phyloP scores from a whole-genome alignment of 2,329 filamentous ascomycete species.

The Diplodia mutila region DNA sequence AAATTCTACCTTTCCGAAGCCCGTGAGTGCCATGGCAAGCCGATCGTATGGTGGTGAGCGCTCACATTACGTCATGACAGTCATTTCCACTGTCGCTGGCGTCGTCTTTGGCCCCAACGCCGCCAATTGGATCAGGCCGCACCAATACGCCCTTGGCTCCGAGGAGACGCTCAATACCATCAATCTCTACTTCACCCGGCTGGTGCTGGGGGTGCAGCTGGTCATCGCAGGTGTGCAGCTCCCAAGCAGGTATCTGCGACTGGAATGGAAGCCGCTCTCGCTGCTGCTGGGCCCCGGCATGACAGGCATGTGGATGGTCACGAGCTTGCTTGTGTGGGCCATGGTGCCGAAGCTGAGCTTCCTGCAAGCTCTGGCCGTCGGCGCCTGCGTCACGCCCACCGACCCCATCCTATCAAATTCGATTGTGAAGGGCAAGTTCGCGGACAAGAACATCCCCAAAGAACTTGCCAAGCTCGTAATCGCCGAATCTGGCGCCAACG shows the following conservation, averaged over 20 bases:
- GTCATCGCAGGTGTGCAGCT: conserved; percentile 87
- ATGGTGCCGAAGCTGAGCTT: conserved; percentile 73
- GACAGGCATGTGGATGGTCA: conserved; percentile 83
- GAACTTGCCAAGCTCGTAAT: conserved; percentile 71
- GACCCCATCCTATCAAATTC: conserved; percentile 87
- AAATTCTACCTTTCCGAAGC: conserved; percentile 90
- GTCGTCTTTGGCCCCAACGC: conserved; percentile 78
- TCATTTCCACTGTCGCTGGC: conserved; percentile 82
- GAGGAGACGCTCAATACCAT: conserved; percentile 67
- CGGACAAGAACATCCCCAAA: conserved; percentile 84
- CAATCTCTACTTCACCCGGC: conserved; percentile 81
- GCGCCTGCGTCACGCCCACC: conserved; percentile 87
- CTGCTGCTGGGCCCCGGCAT: conserved; percentile 83
- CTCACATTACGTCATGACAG: conserved; percentile 47
- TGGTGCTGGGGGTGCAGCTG: conserved; percentile 88
- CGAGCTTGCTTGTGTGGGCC: conserved; percentile 77
- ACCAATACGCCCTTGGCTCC: conserved; percentile 68
- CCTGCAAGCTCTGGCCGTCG: conserved; percentile 77
- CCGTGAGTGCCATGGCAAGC: conserved; percentile 57
- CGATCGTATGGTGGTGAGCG: background rate
- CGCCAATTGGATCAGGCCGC: conserved; percentile 71
- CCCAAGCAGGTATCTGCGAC: conserved; percentile 77
- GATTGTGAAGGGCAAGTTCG: conserved; percentile 92
- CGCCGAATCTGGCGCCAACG: conserved; percentile 82
- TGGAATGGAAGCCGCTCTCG: conserved; percentile 75